Percentiles rank a stretch among this genome's conserved stretches.
Conservation (phyloP, 495 filamentous ascomycete species). For the Xylaria longipes region DNA sequence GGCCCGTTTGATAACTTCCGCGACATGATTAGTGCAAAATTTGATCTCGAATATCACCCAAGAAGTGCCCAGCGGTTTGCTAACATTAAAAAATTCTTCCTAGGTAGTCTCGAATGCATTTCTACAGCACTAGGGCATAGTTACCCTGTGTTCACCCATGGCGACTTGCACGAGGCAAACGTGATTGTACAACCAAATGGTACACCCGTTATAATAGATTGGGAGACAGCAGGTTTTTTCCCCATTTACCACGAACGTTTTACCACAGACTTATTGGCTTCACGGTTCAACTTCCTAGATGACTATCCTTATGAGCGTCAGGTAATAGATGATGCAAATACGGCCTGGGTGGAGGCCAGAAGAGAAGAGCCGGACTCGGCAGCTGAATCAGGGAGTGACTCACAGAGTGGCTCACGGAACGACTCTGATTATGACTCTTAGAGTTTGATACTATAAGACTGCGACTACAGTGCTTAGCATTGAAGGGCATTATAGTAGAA, state of each 20-base stretch:
- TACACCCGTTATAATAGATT: slow-evolving; percentile 9
- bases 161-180: not conserved
- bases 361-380: not conserved
- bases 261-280: not conserved
- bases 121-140: not conserved
- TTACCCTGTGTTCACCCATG: slow-evolving; percentile 16
- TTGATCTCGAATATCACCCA: not conserved
- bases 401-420: not conserved
- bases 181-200: not conserved
- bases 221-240: slow-evolving; percentile 19
- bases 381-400: not conserved
- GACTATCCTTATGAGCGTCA: not conserved
- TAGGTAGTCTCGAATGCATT: not conserved
- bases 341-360: not conserved
- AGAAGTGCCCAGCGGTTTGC: not conserved
- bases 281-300: not conserved
- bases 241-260: not conserved
- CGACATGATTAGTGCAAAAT: not conserved
- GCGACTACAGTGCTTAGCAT: too few relatives aligned
- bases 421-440: not conserved
- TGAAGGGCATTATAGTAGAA: too few relatives aligned
- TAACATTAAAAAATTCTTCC: not conserved
- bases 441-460: too few relatives aligned
- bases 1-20: slow-evolving; percentile 9
- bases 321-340: not conserved